Evolutionary conservation across 805 yeast species (phyloP), one percentile per base, ranked within the genome.

Genomic region (Metschnikowia chrysomelidarum): DNA sequence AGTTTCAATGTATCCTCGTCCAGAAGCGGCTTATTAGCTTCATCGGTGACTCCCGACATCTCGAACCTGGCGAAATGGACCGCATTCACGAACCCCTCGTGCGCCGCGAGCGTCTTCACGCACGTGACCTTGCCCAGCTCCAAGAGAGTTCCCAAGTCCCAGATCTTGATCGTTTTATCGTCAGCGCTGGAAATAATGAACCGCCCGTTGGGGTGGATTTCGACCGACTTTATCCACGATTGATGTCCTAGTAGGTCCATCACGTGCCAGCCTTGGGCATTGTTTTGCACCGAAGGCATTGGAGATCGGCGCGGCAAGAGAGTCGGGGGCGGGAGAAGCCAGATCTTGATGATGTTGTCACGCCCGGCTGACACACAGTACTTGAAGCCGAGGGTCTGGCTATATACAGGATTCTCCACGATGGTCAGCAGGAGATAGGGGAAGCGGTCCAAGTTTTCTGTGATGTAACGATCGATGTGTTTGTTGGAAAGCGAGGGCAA

Each of bases 351-450:
- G 2, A 73, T 51, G 49, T 82, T 80, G 59, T 89, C 96, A 49
- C 97, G 69, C 1, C 91, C 86, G 14, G 82, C 87, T 12, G 94
- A 77, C 2, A 80, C 78, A 37, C 88, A 77, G 51, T 84, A 86
- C 51, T 80, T 82, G 58, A 70, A 80, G 0, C 82, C 83, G n/a
- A 80, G 45, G 4, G 38, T 23, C 1, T 53, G 51, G 3, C 41
- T 32, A 46, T 64, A 68, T 2, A 53, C 24, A 2, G 52, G 50
- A 40, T 62, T 60, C 18, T 39, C 38, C 10, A 59, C 44, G 5
- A 65, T 32, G 8, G 57, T 59, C n/a, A 45, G 41, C 21, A 69
- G 66, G 6, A 67, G 48, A 38, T 57, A 27, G 42, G 68, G 53
- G 42, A 58, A 56, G 40, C 61, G 41, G 44, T 52, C 45, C 51